A percentile compares a stretch with the other conserved stretches of the same genome.
Evolutionary conservation across 768 basidiomycete genomes (phyloP).

Genomic region (Rhodotorula taiwanensis): DNA sequence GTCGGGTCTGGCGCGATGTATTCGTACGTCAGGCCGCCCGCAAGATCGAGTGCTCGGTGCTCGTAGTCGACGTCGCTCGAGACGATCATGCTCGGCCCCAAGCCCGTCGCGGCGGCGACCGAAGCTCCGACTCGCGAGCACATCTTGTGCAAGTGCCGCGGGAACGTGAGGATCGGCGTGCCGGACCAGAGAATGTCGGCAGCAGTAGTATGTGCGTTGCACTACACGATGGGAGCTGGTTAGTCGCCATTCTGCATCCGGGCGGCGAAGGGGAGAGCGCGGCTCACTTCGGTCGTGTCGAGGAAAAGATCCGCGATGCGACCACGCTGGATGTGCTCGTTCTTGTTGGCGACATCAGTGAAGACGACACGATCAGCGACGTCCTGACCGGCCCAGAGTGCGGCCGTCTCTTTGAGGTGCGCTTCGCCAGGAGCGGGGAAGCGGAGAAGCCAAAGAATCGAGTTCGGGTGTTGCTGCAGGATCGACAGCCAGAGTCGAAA

Average conservation of each 20-base stretch:
- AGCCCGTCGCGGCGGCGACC: slow-evolving; percentile 51
- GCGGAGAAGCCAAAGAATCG: slow-evolving; percentile 55
- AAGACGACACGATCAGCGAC: slow-evolving; percentile 51
- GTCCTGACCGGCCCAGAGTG: slow-evolving; percentile 50
- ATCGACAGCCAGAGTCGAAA: slow-evolving; percentile 54
- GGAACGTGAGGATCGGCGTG: slow-evolving; percentile 53
- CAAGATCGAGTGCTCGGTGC: slow-evolving; percentile 49
- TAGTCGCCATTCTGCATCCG: not conserved
- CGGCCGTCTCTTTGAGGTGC: slow-evolving; percentile 49
- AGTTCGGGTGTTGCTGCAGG: slow-evolving; percentile 48
- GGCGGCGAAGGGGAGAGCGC: not conserved
- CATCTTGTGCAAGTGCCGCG: slow-evolving; percentile 51
- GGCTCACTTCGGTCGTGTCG: slow-evolving; percentile 52
- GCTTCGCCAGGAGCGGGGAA: slow-evolving; percentile 52
- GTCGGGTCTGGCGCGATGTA: not conserved
- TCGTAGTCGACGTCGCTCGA: slow-evolving; percentile 50
- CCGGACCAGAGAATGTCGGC: slow-evolving; percentile 54
- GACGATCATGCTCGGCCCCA: slow-evolving; percentile 52
- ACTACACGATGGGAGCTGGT: slow-evolving; percentile 42
- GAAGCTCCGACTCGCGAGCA: slow-evolving; percentile 53
- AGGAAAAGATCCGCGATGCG: slow-evolving; percentile 53
- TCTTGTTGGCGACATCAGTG: slow-evolving; percentile 52
- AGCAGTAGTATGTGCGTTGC: slow-evolving; percentile 54
- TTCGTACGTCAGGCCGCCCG: slow-evolving; percentile 42
- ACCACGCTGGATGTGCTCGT: slow-evolving; percentile 50